Evolutionary conservation across 2,329 filamentous ascomycete species (phyloP).

Genomic region (Colletotrichum plurivorum): DNA sequence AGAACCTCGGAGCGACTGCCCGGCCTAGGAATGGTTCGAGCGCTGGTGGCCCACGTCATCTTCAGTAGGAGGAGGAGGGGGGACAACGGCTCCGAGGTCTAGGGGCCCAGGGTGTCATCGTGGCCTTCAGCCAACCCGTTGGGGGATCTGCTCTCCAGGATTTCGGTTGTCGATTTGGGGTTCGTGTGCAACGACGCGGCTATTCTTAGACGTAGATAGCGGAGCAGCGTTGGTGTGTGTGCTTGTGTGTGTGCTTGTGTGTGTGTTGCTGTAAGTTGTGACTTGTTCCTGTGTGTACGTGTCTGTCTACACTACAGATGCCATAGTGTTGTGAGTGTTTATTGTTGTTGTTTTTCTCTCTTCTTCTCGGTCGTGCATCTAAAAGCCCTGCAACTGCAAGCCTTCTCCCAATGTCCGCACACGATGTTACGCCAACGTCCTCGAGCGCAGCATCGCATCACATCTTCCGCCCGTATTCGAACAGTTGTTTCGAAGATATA

Average conservation of each 20-base stretch:
- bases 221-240: conserved; percentile 10
- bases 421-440: conserved; percentile 32
- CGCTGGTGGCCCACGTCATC: conserved; percentile 27
- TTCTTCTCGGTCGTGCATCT: background rate
- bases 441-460: conserved; percentile 26
- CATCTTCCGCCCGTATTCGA: conserved; percentile 5
- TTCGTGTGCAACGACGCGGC: conserved; percentile 33
- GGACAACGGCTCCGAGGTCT: conserved; percentile 27
- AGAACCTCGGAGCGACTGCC: conserved; percentile 28
- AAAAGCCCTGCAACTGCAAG: conserved; percentile 7
- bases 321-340: background rate
- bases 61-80: background rate
- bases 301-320: background rate
- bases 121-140: conserved; percentile 27
- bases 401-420: conserved; percentile 8
- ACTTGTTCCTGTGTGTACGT: background rate
- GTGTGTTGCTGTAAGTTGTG: background rate
- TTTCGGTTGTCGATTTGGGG: conserved; percentile 37
- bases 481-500: conserved; percentile 24
- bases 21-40: conserved; percentile 32
- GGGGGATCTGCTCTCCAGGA: conserved; percentile 41
- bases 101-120: conserved; percentile 38
- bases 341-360: background rate
- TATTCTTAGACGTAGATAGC: conserved; percentile 36
- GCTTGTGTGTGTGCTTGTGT: background rate